A percentile compares a stretch with the other conserved stretches of the same genome.
Evolutionary conservation across 2,329 filamentous ascomycete genomes (phyloP).

Genomic region (Pyrenochaeta sp.): DNA sequence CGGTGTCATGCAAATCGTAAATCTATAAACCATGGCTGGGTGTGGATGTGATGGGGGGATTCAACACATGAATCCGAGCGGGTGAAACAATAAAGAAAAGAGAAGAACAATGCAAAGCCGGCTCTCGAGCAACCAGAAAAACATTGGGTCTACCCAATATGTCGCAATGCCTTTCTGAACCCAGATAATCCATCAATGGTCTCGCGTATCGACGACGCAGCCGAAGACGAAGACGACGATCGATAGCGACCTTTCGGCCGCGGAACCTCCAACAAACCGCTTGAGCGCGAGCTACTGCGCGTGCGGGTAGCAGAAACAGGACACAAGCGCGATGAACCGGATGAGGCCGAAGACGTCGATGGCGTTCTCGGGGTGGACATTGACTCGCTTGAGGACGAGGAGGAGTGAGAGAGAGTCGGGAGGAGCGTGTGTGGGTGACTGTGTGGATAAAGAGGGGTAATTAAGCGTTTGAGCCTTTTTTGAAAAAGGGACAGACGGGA

Average conservation of each 20-base stretch:
- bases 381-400: constrained; percentile 15
- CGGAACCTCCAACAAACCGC: constrained; percentile 9
- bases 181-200: constrained; percentile 14
- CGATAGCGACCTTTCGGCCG: constrained; percentile 1
- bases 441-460: constrained; percentile 16
- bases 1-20: too few relatives aligned
- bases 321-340: not conserved
- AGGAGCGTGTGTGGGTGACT: constrained; percentile 11
- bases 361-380: constrained; percentile 8
- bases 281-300: constrained; percentile 10
- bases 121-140: too few relatives aligned
- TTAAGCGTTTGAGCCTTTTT: constrained; percentile 23
- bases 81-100: not conserved
- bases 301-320: constrained; percentile 4
- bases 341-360: constrained; percentile 1
- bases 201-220: constrained; percentile 8
- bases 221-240: constrained; percentile 11
- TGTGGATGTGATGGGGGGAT: too few relatives aligned
- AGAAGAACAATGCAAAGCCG: too few relatives aligned
- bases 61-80: too few relatives aligned
- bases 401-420: constrained; percentile 17
- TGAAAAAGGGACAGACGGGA: constrained; percentile 1
- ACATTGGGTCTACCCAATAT: constrained; percentile 18
- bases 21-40: too few relatives aligned
- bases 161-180: constrained; percentile 13